Evolutionary conservation across 352 stramenopile species (phyloP), one percentile per base, ranked within the genome.

Genomic region (Phytopythium delawarense): DNA sequence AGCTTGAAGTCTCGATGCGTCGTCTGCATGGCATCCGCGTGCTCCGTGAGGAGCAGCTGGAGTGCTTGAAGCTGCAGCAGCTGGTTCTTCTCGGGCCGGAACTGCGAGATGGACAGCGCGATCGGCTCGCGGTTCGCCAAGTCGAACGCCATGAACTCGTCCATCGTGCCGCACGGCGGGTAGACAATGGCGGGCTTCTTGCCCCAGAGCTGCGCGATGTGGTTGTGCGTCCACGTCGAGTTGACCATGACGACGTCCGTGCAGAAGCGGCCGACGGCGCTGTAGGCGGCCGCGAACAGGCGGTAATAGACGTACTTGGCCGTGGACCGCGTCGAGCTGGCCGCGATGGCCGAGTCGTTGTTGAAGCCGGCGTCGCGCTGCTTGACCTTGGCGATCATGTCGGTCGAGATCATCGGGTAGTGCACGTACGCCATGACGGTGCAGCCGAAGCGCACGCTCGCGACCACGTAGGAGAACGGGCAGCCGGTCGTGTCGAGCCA

Each of bases 71-170:
- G 78, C 76, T 99, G 98, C 21, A 99, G 66, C 3, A 76, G 53
- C 59, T 99, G 97, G 75, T 99, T 96, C 79, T 99, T 99, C 75
- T 99, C 98, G 0, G 98, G 98, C 58, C 98, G 84, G 72, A 99
- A 99, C 70, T 99, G 98, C 46, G 93, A 96, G 56, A 99, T 94
- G 0, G 92, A 99, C 3, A 99, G 67, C 39, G 98, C 90, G 16
- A 93, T 71, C 13, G 78, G 77, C 62, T 94, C 70, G 52, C 96
- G 81, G 16, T 58, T 34, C 20, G 69, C 65, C 18, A 96, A 46
- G 49, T 67, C 63, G 32, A 96, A 83, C 16, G 74, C 56, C 69
- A 87, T 70, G 50, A 98, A 89, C 64, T 88, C 71, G 52, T 78
- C 78, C 69, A 89, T 90, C 13, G 89, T 88, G 45, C 98, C 95